Base-by-base conservation (phyloP, 331 rosid species). In the Arachis monticola region DNA sequence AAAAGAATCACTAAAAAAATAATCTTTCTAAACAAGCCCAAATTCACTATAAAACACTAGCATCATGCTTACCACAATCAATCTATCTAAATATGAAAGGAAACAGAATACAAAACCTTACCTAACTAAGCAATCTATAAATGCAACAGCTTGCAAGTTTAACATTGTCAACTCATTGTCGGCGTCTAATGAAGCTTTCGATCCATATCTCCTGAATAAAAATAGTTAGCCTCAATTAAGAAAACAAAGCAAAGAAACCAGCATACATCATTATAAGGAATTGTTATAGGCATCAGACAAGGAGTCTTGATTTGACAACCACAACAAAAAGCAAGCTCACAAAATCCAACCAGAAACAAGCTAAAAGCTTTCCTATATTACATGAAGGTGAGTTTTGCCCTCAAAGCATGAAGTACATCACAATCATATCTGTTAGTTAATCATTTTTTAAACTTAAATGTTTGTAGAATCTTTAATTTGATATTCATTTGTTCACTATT, bases 41-140 rank as follows among this genome's bases (percentile, higher is more conserved):
- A 14, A 69, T 63, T 77, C 52, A 53, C 38, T 7, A 70, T 41
- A 70, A 60, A 76, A 58, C 35, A 70, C 46, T 11, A 55, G 52
- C 5, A 79, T 70, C 57, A 41, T n/a, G 52, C 64, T n/a, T 35
- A 38, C 42, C 59, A 32, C 31, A 38, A 30, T 45, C 57, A 59
- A 57, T 46, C 62, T 10, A 45, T 69, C 27, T 6, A 70, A 38
- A 42, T 9, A 10, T 40, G 57, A 17, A 66, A 70, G n/a, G 61
- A 62, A 71, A 27, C 4, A 53, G 56, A 9, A 65, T 5, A 14
- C 55, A 57, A 64, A 72, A 67, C 72, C 70, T 82, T 81, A 94
- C 99, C 96, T 64, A 44, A 94, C 81, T 73, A 94, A 73, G 75
- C 67, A 82, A 76, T 82, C 85, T 31, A 94, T 60, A 64, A 92